These are phyloP conservation scores for Cryptococcus amylolentus DNA, from an alignment of 1,284 basidiomycete genomes.

Conservation along the genomic window DNA sequence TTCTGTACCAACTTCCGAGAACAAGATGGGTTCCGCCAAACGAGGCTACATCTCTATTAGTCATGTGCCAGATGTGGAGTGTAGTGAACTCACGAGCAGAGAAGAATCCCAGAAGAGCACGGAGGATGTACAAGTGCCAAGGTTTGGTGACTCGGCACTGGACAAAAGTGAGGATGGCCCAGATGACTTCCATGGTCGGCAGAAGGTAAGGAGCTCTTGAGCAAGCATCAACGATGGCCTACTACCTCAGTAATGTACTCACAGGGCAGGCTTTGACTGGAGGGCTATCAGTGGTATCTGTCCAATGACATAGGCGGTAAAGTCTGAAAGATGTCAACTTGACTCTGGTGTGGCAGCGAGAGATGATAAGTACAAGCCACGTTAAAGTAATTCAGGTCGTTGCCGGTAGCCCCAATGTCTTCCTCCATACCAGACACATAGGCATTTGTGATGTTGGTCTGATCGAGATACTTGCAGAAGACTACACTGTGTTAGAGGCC, in stretches of 20 bases:
- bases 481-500: not conserved
- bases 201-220: slow-evolving; percentile 24
- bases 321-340: slow-evolving; percentile 6
- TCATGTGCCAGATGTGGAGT: too few species aligned
- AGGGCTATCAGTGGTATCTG: slow-evolving; percentile 29
- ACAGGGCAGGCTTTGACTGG: slow-evolving; percentile 22
- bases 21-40: not conserved
- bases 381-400: slow-evolving; percentile 31
- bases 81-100: slow-evolving; percentile 15
- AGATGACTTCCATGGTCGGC: slow-evolving; percentile 22
- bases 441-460: slow-evolving; percentile 11
- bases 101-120: slow-evolving; percentile 26
- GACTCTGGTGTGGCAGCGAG: not conserved
- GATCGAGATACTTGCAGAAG: slow-evolving; percentile 13
- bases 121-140: slow-evolving; percentile 20
- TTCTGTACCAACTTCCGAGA: slow-evolving; percentile 29
- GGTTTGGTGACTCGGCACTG: slow-evolving; percentile 2
- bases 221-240: not conserved
- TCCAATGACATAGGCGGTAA: slow-evolving; percentile 26
- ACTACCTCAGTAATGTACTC: not conserved
- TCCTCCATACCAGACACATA: slow-evolving; percentile 62
- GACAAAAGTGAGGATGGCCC: slow-evolving; percentile 21
- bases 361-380: not conserved
- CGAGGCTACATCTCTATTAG: not conserved
- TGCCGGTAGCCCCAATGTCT: slow-evolving; percentile 48